A percentile compares a stretch with the other conserved stretches of the same genome.
These are phyloP conservation scores for Clarireedia monteithiana DNA, from an alignment of 2,329 filamentous ascomycete species.

Conservation along the genomic window DNA sequence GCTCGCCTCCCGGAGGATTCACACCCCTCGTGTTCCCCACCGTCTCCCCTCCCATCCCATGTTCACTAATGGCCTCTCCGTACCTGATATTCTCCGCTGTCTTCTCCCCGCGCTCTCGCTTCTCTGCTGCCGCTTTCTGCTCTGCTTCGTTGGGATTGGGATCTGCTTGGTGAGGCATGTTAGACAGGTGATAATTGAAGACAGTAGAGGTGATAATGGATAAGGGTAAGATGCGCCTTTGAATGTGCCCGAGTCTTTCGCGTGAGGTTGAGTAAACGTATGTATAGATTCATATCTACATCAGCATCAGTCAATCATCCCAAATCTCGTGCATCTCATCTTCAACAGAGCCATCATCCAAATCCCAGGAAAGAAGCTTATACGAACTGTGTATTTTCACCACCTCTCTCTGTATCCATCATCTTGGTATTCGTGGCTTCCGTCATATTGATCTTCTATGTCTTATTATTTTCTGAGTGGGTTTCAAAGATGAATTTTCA, in stretches of 20 bases:
- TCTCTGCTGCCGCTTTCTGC: constrained; percentile 13
- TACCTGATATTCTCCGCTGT: constrained; percentile 45
- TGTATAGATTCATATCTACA: constrained; percentile 50
- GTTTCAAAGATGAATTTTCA: background rate
- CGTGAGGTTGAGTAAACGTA: constrained; percentile 39
- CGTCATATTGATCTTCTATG: constrained; percentile 6
- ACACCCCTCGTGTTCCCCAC: constrained; percentile 24
- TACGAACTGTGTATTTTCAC: constrained; percentile 49
- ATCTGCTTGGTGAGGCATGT: constrained; percentile 3
- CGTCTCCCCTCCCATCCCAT: constrained; percentile 47
- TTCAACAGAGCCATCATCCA: background rate
- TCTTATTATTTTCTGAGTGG: background rate
- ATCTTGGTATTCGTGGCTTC: constrained; percentile 32
- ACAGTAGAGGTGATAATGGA: background rate
- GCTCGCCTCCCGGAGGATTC: background rate
- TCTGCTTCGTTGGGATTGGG: constrained; percentile 7
- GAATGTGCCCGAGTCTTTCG: constrained; percentile 49
- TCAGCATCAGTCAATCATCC: background rate
- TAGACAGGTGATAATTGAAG: background rate
- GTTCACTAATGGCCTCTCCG: constrained; percentile 47
- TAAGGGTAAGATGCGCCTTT: constrained; percentile 33
- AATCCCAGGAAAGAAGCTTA: background rate
- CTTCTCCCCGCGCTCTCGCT: constrained; percentile 34
- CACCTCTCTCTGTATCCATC: constrained; percentile 52
- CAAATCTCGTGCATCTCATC: background rate